Evolutionary conservation across 306 rosid species (phyloP).

Genomic region (Trifolium dubium): DNA sequence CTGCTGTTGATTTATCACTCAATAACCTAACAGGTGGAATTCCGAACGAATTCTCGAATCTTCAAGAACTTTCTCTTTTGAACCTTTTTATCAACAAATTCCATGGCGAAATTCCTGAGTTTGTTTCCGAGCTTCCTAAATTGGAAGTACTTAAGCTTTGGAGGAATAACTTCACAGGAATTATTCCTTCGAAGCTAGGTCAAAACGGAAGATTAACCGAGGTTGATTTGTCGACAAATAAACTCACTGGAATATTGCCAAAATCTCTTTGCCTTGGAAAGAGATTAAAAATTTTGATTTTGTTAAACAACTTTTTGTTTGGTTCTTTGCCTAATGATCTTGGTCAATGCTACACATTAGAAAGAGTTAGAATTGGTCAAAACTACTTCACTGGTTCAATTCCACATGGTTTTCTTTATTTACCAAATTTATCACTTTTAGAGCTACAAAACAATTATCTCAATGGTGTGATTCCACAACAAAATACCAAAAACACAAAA

Average conservation of each 20-base stretch:
- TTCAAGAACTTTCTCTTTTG: conserved; percentile 62
- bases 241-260: conserved; percentile 76
- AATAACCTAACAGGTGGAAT: conserved; percentile 74
- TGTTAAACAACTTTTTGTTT: conserved; percentile 69
- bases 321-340: conserved; percentile 75
- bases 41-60: conserved; percentile 64
- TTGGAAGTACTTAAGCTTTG: conserved; percentile 69
- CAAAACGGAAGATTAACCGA: conserved; percentile 58
- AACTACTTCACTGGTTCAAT: conserved; percentile 72
- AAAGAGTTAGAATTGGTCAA: conserved; percentile 78
- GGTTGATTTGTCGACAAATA: conserved; percentile 80
- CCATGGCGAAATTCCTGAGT: conserved; percentile 75
- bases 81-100: conserved; percentile 78
- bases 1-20: conserved; percentile 75
- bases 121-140: conserved; percentile 66
- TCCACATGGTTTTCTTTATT: conserved; percentile 71
- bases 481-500: neutral
- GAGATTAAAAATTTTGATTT: conserved; percentile 61
- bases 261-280: conserved; percentile 58
- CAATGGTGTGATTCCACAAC: conserved; percentile 58
- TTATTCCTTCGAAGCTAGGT: conserved; percentile 76
- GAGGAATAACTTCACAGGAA: conserved; percentile 88
- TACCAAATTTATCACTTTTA: conserved; percentile 66
- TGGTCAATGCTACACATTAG: conserved; percentile 66
- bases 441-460: conserved; percentile 77